Percentiles rank a stretch among this genome's conserved stretches.
Conservation (phyloP, 768 basidiomycete species). For the Suillus bovinus region DNA sequence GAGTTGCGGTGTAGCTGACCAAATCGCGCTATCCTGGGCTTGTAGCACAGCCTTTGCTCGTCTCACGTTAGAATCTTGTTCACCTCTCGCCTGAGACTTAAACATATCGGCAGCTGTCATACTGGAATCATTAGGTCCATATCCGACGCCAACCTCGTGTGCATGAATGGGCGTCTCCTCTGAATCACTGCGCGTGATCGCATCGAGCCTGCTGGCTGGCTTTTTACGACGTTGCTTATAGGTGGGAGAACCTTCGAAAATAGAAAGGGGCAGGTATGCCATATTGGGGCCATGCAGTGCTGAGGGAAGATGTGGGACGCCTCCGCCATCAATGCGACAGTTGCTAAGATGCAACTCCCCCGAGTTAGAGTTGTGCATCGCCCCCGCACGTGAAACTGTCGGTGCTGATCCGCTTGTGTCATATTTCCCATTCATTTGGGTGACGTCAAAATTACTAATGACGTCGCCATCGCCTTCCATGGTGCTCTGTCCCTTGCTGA, state of each 20-base stretch:
- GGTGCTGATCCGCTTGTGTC: conserved; percentile 13
- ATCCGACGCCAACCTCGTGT: conserved; percentile 26
- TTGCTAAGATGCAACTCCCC: conserved; percentile 21
- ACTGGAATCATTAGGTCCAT: conserved; percentile 28
- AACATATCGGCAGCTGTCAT: conserved; percentile 71
- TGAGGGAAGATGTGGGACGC: conserved; percentile 17
- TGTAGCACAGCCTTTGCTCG: conserved; percentile 19
- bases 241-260: conserved; percentile 80
- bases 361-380: conserved; percentile 15
- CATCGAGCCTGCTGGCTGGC: conserved; percentile 41
- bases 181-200: conserved; percentile 28
- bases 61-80: conserved; percentile 37
- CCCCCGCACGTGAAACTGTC: conserved; percentile 10
- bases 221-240: conserved; percentile 92
- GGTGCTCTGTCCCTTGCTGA: conserved; percentile 48
- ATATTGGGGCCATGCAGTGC: conserved; percentile 20
- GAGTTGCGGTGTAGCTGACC: conserved; percentile 18
- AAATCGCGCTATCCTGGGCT: conserved; percentile 2
- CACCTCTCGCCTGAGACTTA: conserved; percentile 57
- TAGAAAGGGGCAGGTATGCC: conserved; percentile 65
- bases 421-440: conserved; percentile 16
- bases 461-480: conserved; percentile 24
- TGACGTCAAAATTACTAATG: conserved; percentile 6
- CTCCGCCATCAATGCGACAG: conserved; percentile 26
- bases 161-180: conserved; percentile 21